A percentile compares a stretch with the other conserved stretches of the same genome.
These are phyloP conservation scores for Ogataea neopini DNA, from an alignment of 805 yeast species.

Conservation along the genomic window DNA sequence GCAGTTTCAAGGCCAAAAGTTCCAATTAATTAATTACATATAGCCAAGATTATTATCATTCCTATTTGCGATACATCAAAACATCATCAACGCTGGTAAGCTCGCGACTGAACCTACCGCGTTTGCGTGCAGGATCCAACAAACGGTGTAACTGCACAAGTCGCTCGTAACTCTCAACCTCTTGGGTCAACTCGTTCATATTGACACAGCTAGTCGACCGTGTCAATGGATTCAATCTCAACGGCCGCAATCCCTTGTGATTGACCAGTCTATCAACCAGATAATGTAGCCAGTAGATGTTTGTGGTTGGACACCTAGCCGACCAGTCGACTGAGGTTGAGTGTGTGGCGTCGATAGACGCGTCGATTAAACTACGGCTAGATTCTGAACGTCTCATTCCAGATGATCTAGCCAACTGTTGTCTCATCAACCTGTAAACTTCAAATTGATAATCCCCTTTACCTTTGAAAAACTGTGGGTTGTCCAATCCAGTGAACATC, in stretches of 20 bases:
- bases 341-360: neutral
- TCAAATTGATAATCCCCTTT: conserved; percentile 63
- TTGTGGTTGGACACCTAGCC: conserved; percentile 47
- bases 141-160: conserved; percentile 34
- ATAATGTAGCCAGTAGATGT: conserved; percentile 66
- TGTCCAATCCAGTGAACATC: conserved; percentile 59
- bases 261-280: conserved; percentile 51
- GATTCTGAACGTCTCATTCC: conserved; percentile 10
- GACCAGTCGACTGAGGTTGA: conserved; percentile 46
- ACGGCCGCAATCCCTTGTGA: conserved; percentile 36
- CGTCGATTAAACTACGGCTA: conserved; percentile 1
- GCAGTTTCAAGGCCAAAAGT: conserved; percentile 1
- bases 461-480: conserved; percentile 61
- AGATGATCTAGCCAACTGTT: conserved; percentile 15
- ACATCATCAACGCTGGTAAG: conserved; percentile 21
- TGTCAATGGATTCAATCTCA: conserved; percentile 29
- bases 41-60: neutral
- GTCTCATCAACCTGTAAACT: conserved; percentile 58
- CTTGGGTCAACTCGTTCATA: conserved; percentile 23
- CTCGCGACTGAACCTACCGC: conserved; percentile 20
- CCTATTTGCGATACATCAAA: conserved; percentile 1
- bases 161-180: conserved; percentile 28
- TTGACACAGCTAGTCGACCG: conserved; percentile 22
- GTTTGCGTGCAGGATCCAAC: conserved; percentile 37
- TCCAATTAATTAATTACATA: neutral